These are phyloP conservation scores for Ophiocordyceps camponoti-floridani DNA, from an alignment of 2,329 filamentous ascomycete species.

Conservation along the genomic window DNA sequence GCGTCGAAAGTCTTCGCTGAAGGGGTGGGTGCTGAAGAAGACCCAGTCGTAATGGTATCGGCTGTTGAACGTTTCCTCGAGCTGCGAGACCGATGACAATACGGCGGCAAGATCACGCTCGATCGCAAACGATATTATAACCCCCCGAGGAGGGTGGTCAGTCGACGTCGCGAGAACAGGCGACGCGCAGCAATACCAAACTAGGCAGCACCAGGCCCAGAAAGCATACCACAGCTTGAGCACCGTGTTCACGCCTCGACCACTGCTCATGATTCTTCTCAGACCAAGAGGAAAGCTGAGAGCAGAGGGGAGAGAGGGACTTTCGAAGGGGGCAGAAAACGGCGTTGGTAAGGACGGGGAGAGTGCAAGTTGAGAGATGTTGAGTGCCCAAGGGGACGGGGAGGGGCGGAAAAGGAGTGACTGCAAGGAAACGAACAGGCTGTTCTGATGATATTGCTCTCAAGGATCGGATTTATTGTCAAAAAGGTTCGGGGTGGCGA, in stretches of 20 bases:
- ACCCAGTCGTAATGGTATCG: conserved; percentile 79
- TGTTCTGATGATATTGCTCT: conserved; percentile 1
- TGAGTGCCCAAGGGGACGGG: too few relatives aligned
- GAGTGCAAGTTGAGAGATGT: neutral
- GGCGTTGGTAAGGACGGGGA: neutral
- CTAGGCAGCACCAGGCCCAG: conserved; percentile 5
- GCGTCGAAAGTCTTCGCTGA: conserved; percentile 60
- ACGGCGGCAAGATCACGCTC: conserved; percentile 13
- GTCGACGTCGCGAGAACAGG: conserved; percentile 5
- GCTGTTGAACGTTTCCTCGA: conserved; percentile 44
- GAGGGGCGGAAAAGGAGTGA: conserved; percentile 1
- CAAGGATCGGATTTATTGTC: conserved; percentile 2
- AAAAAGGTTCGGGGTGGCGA: conserved; percentile 1
- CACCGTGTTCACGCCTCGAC: neutral
- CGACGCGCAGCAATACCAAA: conserved; percentile 7
- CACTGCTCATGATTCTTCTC: conserved; percentile 6
- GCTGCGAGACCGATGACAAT: conserved; percentile 34
- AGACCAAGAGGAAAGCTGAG: neutral
- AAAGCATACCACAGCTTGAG: conserved; percentile 1
- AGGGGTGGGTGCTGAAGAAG: conserved; percentile 70
- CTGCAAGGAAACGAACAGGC: neutral
- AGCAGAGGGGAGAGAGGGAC: neutral
- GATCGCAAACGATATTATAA: conserved; percentile 13
- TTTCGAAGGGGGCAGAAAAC: neutral
- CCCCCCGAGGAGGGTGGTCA: conserved; percentile 12